These are phyloP conservation scores for Chrysoporthe austroafricana DNA, from an alignment of 2,329 filamentous ascomycete species.

Conservation along the genomic window DNA sequence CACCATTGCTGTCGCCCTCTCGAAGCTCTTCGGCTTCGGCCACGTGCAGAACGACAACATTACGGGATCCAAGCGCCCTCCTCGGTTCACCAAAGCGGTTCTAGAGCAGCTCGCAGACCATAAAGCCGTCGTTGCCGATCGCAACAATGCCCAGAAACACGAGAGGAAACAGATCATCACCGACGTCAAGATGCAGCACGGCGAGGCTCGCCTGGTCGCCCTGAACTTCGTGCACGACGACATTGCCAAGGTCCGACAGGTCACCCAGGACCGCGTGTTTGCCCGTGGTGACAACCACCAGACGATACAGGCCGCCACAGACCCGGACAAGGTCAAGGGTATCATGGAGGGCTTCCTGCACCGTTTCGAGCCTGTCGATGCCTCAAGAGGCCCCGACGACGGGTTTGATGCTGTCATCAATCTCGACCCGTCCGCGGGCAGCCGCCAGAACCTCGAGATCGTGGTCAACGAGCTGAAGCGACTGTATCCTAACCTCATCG, in stretches of 20 bases:
- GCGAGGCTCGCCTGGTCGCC: constrained; percentile 74
- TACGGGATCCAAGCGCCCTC: constrained; percentile 72
- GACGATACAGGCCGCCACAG: constrained; percentile 86
- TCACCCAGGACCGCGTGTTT: constrained; percentile 80
- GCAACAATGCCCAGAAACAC: constrained; percentile 89
- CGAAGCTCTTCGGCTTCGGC: constrained; percentile 85
- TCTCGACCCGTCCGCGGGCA: constrained; percentile 76
- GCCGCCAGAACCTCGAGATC: constrained; percentile 82
- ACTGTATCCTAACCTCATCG: constrained; percentile 78
- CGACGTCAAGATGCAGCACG: constrained; percentile 66
- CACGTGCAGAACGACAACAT: constrained; percentile 98
- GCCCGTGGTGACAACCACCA: constrained; percentile 94
- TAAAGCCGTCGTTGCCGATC: constrained; percentile 83
- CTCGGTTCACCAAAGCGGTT: constrained; percentile 75
- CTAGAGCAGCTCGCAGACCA: constrained; percentile 65
- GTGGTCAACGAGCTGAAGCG: constrained; percentile 72
- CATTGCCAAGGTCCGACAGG: constrained; percentile 71
- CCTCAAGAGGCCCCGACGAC: constrained; percentile 71
- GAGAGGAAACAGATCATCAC: constrained; percentile 87
- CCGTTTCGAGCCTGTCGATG: constrained; percentile 79
- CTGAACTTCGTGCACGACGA: constrained; percentile 87
- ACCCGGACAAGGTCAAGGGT: constrained; percentile 72
- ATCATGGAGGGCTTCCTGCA: constrained; percentile 96
- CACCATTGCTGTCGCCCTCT: constrained; percentile 80
- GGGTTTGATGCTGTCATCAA: constrained; percentile 85